These are phyloP conservation scores for Cercospora sesami DNA, from an alignment of 2,329 filamentous ascomycete genomes.

Conservation along the genomic window DNA sequence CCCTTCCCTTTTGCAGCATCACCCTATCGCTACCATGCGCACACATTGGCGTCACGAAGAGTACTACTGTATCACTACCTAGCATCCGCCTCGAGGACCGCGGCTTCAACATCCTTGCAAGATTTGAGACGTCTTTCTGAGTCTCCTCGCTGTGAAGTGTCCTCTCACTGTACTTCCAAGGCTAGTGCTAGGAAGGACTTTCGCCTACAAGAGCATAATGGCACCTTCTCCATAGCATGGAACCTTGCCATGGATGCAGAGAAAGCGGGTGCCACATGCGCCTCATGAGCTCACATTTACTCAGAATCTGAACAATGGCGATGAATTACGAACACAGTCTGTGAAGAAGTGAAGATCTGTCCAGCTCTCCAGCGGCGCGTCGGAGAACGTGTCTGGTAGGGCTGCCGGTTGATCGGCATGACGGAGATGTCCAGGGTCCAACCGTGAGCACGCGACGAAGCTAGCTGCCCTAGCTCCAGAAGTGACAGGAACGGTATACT, in stretches of 20 bases:
- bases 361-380: neutral
- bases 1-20: neutral
- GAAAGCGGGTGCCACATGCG: neutral
- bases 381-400: neutral
- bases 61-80: too few species aligned
- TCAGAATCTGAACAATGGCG: neutral
- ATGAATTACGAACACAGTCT: neutral
- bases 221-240: neutral
- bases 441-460: neutral
- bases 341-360: neutral
- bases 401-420: slow-evolving; percentile 1
- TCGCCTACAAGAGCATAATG: neutral
- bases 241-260: neutral
- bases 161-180: neutral
- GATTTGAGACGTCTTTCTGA: too few species aligned
- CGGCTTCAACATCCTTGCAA: too few species aligned
- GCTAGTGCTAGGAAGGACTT: neutral
- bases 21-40: neutral
- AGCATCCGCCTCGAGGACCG: too few species aligned
- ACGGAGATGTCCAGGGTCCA: neutral
- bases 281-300: neutral
- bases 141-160: too few species aligned
- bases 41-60: too few species aligned
- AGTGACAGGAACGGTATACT: slow-evolving; percentile 8
- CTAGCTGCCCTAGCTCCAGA: neutral